Evolutionary conservation across 176 grass and related monocot genomes (phyloP).

Genomic region (Poa pratensis): DNA sequence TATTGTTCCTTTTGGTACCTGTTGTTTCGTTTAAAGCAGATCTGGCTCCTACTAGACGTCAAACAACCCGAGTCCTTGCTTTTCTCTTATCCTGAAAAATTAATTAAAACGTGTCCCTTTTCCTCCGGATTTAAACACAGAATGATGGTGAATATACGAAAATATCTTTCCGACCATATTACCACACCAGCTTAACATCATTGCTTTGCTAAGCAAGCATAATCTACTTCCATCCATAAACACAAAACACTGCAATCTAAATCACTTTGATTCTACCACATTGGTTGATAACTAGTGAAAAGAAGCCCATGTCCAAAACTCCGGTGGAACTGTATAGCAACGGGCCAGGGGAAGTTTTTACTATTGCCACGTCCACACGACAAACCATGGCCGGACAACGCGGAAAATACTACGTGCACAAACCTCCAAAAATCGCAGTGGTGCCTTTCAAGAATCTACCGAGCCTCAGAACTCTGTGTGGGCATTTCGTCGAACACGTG

Average conservation of each 20-base stretch:
- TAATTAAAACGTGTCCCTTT: not conserved
- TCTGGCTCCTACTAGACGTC: not conserved
- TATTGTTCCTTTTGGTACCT: conserved; percentile 8
- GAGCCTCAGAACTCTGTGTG: not conserved
- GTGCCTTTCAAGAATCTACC: not conserved
- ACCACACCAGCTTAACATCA: not conserved
- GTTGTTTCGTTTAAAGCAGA: conserved; percentile 28
- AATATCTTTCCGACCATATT: not conserved
- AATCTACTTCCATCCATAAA: conserved; percentile 10
- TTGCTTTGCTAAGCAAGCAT: not conserved
- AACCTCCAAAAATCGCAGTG: not conserved
- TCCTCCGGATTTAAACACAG: not conserved
- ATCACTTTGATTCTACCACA: not conserved
- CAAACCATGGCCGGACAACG: not conserved
- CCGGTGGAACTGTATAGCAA: not conserved
- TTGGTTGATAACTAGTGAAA: not conserved
- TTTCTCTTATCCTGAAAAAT: not conserved
- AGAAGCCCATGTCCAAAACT: not conserved
- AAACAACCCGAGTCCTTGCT: not conserved
- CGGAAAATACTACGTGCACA: not conserved
- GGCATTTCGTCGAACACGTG: conserved; percentile 41
- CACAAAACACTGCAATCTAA: not conserved
- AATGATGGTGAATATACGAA: not conserved
- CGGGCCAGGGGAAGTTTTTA: not conserved
- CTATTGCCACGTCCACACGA: not conserved